Conservation (phyloP, 192 early-diverging fungal species). For the Cetraspora pellucida region DNA sequence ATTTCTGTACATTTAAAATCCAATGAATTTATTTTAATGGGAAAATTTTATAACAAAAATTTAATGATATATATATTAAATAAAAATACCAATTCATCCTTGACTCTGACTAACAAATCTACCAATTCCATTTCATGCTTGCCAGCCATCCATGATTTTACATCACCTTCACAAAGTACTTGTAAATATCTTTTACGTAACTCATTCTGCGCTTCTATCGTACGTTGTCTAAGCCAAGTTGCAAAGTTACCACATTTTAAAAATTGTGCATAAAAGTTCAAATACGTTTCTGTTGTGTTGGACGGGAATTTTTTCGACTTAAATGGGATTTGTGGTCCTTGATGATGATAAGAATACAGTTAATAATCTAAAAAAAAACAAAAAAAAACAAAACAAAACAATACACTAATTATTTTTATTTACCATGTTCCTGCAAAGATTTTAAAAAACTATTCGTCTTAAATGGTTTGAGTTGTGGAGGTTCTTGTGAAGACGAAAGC, state of each 20-base stretch:
- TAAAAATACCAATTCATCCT: constrained; percentile 62
- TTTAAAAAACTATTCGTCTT: constrained; percentile 76
- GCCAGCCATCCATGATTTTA: constrained; percentile 55
- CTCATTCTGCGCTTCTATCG: constrained; percentile 77
- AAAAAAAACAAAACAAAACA: constrained; percentile 19
- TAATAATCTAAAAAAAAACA: constrained; percentile 29
- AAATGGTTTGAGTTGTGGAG: constrained; percentile 75
- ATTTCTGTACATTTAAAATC: not conserved
- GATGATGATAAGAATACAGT: constrained; percentile 34
- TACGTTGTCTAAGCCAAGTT: constrained; percentile 87
- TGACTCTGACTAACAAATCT: constrained; percentile 65
- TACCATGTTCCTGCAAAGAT: constrained; percentile 58
- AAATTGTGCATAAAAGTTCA: constrained; percentile 87
- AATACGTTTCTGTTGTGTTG: constrained; percentile 56
- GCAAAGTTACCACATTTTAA: constrained; percentile 95
- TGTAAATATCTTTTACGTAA: constrained; percentile 76
- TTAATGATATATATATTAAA: not conserved
- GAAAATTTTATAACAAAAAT: not conserved
- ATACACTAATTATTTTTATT: constrained; percentile 30
- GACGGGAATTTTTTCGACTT: constrained; percentile 48
- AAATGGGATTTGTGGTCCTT: constrained; percentile 50
- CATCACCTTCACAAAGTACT: constrained; percentile 64
- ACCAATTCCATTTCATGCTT: constrained; percentile 67
- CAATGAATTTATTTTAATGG: not conserved
- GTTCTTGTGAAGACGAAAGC: constrained; percentile 41